Evolutionary conservation across 2,329 filamentous ascomycete species (phyloP).

Genomic region (Epichloe hybrida): DNA sequence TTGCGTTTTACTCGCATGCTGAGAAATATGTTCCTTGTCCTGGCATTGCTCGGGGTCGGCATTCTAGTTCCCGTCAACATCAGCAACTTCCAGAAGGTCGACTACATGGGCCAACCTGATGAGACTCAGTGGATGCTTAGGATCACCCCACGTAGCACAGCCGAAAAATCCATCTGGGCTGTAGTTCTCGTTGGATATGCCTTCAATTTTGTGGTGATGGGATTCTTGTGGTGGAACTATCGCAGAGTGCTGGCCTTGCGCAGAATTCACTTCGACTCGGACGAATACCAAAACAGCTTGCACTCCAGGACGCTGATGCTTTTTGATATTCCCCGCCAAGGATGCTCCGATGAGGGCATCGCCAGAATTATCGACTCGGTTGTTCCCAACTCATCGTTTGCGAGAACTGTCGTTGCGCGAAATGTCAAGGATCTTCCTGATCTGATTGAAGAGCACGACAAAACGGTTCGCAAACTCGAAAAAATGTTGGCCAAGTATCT

Average conservation of each 20-base stretch:
- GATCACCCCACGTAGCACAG: constrained; percentile 47
- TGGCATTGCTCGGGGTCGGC: constrained; percentile 59
- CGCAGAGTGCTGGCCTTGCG: constrained; percentile 56
- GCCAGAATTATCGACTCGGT: constrained; percentile 69
- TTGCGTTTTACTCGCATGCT: constrained; percentile 83
- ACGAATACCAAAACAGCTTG: constrained; percentile 78
- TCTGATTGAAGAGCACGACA: constrained; percentile 71
- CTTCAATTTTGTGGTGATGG: constrained; percentile 62
- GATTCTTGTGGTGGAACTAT: constrained; percentile 88
- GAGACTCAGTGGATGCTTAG: constrained; percentile 35
- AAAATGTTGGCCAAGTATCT: constrained; percentile 77
- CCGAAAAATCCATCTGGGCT: constrained; percentile 40
- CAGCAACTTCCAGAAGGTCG: constrained; percentile 21
- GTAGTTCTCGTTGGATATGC: constrained; percentile 46
- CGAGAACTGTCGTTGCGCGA: constrained; percentile 69
- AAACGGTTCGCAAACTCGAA: constrained; percentile 71
- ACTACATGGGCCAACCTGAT: constrained; percentile 6
- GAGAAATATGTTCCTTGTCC: constrained; percentile 69
- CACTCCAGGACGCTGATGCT: constrained; percentile 64
- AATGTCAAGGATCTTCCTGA: constrained; percentile 85
- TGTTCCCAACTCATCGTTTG: constrained; percentile 64
- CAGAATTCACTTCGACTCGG: constrained; percentile 67
- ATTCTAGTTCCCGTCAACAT: constrained; percentile 76
- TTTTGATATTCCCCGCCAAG: constrained; percentile 67
- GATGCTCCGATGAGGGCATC: constrained; percentile 74